Evolutionary conservation across 768 basidiomycete species (phyloP), one percentile per base, ranked within the genome.

Genomic region (Symmetrospora coprosmae): DNA sequence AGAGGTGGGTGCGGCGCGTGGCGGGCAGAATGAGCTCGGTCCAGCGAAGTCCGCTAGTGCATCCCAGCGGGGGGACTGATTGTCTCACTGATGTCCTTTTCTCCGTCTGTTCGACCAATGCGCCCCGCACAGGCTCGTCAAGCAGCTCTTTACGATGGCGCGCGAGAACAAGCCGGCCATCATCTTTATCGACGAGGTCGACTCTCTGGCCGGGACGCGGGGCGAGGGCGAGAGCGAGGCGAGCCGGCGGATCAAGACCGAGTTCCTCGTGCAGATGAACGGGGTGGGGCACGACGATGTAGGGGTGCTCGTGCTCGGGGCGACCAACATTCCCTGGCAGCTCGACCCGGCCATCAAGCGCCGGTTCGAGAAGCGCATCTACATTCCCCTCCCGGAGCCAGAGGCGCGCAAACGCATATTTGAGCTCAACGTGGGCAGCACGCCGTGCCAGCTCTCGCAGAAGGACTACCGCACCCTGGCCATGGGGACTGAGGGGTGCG

Each of bases 151-250:
- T 70, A 82, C 87, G 68, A 85, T 99, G 77, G 94, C 94, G 1
- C 81, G 94, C 52, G 92, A 97, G 72, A 81, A 82, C 60, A 97
- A 96, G 71, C 94, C 94, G 0, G 82, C 92, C 1, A 99, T 99
- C 73, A 96, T 99, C 73, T 99, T 99, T 72, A 86, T 99, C 70
- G 94, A 99, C 71, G 94, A 97, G 72, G 87, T 99, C 41, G 94
- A 99, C 73, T 96, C 92, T 9, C 77, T 99, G 50, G 86, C 90
- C 4, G 88, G 94, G 0, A 85, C 89, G 21, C 81, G 94, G 67
- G 91, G 86, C 61, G 94, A 97, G 72, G 85, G 85, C n/a, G 92
- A 97, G 72, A 89, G 87, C 0, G 94, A 97, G 71, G 94, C 92
- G 4, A 87, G 87, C n/a, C 76, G 91, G 66, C 80, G 92, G 34